phyloP scores from a whole-genome alignment of 345 rosid genomes.

The Crucihimalaya himalaica region DNA sequence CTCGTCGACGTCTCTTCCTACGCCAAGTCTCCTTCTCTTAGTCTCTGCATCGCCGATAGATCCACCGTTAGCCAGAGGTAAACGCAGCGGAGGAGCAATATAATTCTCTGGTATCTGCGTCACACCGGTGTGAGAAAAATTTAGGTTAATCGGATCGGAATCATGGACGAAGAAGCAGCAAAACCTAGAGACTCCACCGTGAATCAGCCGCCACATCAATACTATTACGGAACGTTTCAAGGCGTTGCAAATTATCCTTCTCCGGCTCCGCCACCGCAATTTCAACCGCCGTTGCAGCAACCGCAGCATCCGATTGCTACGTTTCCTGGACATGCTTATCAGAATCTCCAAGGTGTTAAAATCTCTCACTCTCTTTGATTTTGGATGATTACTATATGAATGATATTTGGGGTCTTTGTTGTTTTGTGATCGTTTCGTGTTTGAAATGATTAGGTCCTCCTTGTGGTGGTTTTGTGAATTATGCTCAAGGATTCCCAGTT shows the following conservation, averaged over 20 bases:
- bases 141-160: conserved; percentile 16
- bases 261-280: conserved; percentile 50
- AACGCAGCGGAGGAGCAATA: conserved; percentile 6
- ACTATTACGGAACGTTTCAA: conserved; percentile 82
- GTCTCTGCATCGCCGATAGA: background rate
- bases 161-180: conserved; percentile 56
- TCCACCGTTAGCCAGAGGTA: background rate
- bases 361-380: background rate
- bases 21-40: background rate
- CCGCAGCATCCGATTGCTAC: conserved; percentile 39
- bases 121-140: background rate
- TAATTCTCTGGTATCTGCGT: background rate
- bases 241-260: conserved; percentile 77
- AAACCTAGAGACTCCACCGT: conserved; percentile 36
- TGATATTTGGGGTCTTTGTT: background rate
- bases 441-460: conserved; percentile 21
- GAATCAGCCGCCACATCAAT: conserved; percentile 40
- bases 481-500: conserved; percentile 41
- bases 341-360: conserved; percentile 47
- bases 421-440: background rate
- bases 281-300: conserved; percentile 47
- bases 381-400: background rate
- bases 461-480: conserved; percentile 34
- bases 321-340: conserved; percentile 49
- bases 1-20: background rate